Percentiles rank a stretch among this genome's conserved stretches.
phyloP scores from a whole-genome alignment of 75 land plant species.

The Sequoia sempervirens region DNA sequence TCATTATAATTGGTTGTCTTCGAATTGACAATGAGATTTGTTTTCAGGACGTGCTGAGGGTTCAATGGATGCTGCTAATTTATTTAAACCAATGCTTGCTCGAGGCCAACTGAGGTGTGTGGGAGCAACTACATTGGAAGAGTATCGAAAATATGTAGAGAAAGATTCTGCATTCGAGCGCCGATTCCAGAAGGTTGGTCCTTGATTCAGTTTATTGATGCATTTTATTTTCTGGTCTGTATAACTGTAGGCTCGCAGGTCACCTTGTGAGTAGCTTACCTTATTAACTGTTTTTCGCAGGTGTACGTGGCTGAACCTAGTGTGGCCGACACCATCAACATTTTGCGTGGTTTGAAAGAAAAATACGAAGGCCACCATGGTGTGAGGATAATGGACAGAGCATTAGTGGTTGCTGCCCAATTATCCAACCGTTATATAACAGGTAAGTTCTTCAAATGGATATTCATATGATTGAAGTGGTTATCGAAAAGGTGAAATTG shows the following conservation, averaged over 20 bases:
- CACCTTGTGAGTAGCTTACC: neutral
- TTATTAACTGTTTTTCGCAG: slow-evolving; percentile 12
- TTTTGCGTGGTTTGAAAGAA: slow-evolving; percentile 88
- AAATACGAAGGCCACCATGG: slow-evolving; percentile 97
- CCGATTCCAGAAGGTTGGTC: slow-evolving; percentile 71
- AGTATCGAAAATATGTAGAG: slow-evolving; percentile 96
- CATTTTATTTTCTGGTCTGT: neutral
- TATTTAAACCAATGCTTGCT: slow-evolving; percentile 99
- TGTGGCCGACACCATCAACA: slow-evolving; percentile 83
- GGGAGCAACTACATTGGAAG: slow-evolving; percentile 96
- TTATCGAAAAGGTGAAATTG: neutral
- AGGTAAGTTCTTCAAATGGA: slow-evolving; percentile 26
- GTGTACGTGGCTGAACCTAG: slow-evolving; percentile 96
- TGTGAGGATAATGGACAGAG: slow-evolving; percentile 85
- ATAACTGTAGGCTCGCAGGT: neutral
- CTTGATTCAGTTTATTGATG: neutral
- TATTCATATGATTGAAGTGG: neutral
- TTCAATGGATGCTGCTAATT: slow-evolving; percentile 98
- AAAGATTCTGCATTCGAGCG: slow-evolving; percentile 99
- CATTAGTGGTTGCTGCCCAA: slow-evolving; percentile 89
- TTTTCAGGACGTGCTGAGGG: slow-evolving; percentile 72
- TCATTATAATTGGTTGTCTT: neutral
- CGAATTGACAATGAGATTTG: neutral
- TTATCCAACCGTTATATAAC: slow-evolving; percentile 92
- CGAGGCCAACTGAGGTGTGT: slow-evolving; percentile 90